Conservation (phyloP, 192 early-diverging fungal genomes). For the Coemansia sp. region DNA sequence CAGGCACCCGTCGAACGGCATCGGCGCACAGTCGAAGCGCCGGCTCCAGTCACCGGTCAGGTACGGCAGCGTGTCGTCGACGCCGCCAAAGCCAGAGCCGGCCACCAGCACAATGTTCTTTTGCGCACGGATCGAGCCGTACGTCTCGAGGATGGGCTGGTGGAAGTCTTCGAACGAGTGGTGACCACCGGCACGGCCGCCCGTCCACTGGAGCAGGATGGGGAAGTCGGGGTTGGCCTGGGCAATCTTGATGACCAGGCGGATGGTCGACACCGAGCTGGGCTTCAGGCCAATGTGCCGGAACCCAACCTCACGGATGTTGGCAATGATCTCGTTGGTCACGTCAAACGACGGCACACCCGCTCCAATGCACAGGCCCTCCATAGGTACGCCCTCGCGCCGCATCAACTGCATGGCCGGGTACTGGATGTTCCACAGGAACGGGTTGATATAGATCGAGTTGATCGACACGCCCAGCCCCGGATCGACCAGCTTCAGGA, state of each 20-base stretch:
- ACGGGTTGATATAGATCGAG: constrained; percentile 82
- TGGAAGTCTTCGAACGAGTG: constrained; percentile 96
- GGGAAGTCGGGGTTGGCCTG: constrained; percentile 82
- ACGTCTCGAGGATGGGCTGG: constrained; percentile 65
- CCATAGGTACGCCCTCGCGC: constrained; percentile 85
- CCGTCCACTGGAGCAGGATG: constrained; percentile 94
- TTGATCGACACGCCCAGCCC: constrained; percentile 87
- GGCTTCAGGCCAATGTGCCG: constrained; percentile 89
- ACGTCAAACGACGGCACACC: constrained; percentile 86
- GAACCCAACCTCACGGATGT: constrained; percentile 71
- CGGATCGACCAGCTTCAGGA: constrained; percentile 67
- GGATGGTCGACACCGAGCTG: constrained; percentile 75
- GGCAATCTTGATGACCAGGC: constrained; percentile 81
- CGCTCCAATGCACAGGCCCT: constrained; percentile 85
- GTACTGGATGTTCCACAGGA: constrained; percentile 84
- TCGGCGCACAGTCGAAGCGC: constrained; percentile 76
- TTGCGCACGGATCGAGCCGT: constrained; percentile 76
- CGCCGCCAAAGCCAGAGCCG: constrained; percentile 89
- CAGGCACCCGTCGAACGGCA: constrained; percentile 92
- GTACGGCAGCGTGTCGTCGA: constrained; percentile 83
- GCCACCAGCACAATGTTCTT: constrained; percentile 83
- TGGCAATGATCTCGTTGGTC: constrained; percentile 74
- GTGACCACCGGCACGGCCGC: constrained; percentile 93
- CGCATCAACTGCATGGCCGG: constrained; percentile 78
- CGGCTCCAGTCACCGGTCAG: constrained; percentile 88